Percentiles rank a stretch among this genome's conserved stretches.
phyloP scores from a whole-genome alignment of 225 moss, liverwort and hornwort genomes.

The Bryoerythrophyllum caledonicum region DNA sequence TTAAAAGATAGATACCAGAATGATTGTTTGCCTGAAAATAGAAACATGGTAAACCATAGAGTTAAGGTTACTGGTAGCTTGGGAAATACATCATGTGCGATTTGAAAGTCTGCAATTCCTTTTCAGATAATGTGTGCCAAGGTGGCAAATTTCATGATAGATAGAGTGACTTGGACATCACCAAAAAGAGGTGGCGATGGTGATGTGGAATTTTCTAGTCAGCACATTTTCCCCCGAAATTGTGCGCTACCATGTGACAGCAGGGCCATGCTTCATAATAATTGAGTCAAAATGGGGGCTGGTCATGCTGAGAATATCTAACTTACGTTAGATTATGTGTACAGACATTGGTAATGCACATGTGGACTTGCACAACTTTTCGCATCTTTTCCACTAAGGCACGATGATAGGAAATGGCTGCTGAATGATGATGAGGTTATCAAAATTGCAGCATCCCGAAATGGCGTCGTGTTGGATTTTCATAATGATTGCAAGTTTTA shows the following conservation, averaged over 20 bases:
- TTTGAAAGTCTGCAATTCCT: no score
- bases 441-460: neutral
- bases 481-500: neutral
- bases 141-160: neutral
- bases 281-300: neutral
- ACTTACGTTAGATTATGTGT: neutral
- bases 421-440: neutral
- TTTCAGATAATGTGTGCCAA: neutral
- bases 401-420: neutral
- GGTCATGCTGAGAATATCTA: neutral
- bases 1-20: no score
- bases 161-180: neutral
- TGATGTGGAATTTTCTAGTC: conserved; percentile 14
- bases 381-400: neutral
- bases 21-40: no score
- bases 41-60: neutral
- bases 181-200: neutral
- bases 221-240: neutral
- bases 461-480: neutral
- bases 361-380: neutral
- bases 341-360: neutral
- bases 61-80: neutral
- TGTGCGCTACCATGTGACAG: neutral
- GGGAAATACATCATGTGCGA: neutral
- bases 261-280: neutral